Percentiles rank a stretch among this genome's conserved stretches.
Conservation (phyloP, 1,284 basidiomycete species). For the Exobasidium rhododendri region DNA sequence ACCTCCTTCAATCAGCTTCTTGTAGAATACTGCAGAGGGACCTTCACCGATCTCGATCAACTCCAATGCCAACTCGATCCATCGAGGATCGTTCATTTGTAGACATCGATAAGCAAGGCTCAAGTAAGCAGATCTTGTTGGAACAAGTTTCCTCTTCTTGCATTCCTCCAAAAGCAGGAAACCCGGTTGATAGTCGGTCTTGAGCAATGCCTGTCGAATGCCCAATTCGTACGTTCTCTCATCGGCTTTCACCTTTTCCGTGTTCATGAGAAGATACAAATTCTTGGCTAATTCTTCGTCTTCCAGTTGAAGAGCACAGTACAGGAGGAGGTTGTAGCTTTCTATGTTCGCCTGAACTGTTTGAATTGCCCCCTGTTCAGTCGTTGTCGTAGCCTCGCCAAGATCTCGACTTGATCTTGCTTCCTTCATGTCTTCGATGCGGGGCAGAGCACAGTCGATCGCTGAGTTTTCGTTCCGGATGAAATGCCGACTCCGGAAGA, state of each 20-base stretch:
- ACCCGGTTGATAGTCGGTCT: constrained; percentile 34
- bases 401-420: background rate
- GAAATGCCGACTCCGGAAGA: constrained; percentile 18
- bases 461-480: constrained; percentile 10
- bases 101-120: constrained; percentile 36
- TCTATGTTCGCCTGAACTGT: constrained; percentile 19
- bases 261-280: constrained; percentile 26
- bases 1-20: background rate
- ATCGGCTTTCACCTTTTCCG: constrained; percentile 15
- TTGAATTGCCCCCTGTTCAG: background rate
- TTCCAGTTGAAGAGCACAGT: constrained; percentile 23
- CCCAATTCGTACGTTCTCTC: constrained; percentile 36
- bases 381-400: background rate
- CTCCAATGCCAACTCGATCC: constrained; percentile 10
- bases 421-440: background rate
- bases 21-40: background rate
- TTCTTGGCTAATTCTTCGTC: constrained; percentile 23
- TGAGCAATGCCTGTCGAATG: constrained; percentile 30
- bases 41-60: background rate
- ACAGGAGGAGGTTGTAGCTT: constrained; percentile 31
- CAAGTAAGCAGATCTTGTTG: constrained; percentile 37
- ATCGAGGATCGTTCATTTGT: constrained; percentile 27
- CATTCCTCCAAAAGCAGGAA: constrained; percentile 38
- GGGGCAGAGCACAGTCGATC: background rate
- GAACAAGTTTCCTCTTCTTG: constrained; percentile 24